Evolutionary conservation across 2,329 filamentous ascomycete genomes (phyloP), one percentile per base, ranked within the genome.

Genomic region (Hymenotorrendiella dingleyae): DNA sequence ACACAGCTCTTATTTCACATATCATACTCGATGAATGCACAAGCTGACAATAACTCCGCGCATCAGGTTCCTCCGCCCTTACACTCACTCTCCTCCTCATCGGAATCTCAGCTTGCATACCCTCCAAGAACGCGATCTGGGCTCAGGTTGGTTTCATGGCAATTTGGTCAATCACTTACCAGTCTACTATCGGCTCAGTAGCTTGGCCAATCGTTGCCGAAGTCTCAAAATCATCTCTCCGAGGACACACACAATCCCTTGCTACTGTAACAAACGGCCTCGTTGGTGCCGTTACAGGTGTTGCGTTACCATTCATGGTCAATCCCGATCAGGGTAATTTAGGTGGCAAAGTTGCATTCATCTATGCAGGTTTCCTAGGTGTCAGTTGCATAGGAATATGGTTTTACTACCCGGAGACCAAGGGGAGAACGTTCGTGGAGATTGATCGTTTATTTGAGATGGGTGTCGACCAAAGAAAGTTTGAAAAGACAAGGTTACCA

Each of bases 341-440:
- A 42, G 63, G 33, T 62, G 66, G 63, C 52, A 61, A 43, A 61
- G 64, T 38, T 61, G 67, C 46, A 3, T 69, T 69, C 35, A 58
- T 71, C 17, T 71, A 62, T 56, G 65, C 62, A 5, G 63, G 59
- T 62, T 40, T 67, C 64, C 50, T 56, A 64, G 28, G 34, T 56
- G 3, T 66, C 61, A 38, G 51, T 62, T 10, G 54, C 55, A 1
- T 70, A 64, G 53, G 63, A 61, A 12, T 65, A 50, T 54, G 63
- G 62, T 44, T 63, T 54, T 77, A 83, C 42, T 55, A 64, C 16
- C 67, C 67, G 17, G 70, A 72, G 55, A 68, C 69, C 0, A 65
- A 65, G 14, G 66, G 66, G 0, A 60, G 66, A 40, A 66, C 65
- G 2, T 64, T 69, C 39, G 66, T 64, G 42, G 70, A 73, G 58